A percentile compares a stretch with the other conserved stretches of the same genome.
phyloP scores from a whole-genome alignment of 306 rosid genomes.

The Chamaecrista fasciculata region DNA sequence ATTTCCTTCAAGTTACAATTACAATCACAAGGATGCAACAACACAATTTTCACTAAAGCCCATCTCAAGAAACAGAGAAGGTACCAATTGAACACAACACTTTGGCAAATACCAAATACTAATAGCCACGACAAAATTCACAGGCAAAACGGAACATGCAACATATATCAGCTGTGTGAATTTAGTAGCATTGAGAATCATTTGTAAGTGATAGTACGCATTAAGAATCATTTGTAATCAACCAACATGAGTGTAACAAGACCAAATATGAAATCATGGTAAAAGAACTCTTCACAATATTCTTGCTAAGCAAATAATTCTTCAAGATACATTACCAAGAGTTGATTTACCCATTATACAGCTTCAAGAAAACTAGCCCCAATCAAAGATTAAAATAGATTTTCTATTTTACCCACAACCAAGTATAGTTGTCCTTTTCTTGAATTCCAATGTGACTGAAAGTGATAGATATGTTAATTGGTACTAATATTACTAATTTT shows the following conservation, averaged over 20 bases:
- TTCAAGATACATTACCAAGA: neutral
- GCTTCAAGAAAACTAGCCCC: neutral
- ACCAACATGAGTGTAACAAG: neutral
- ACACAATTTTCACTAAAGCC: no score
- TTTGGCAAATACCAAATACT: no score
- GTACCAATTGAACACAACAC: no score
- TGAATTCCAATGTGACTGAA: neutral
- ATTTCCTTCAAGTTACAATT: no score
- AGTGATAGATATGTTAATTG: neutral
- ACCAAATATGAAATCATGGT: neutral
- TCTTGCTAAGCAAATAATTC: neutral
- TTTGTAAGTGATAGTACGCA: constrained; percentile 4
- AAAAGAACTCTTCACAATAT: neutral
- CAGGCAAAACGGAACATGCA: no score
- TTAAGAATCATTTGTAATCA: neutral
- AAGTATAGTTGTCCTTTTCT: neutral
- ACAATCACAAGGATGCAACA: no score
- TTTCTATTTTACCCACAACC: neutral
- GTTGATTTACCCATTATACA: neutral
- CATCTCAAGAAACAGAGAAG: no score
- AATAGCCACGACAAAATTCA: no score
- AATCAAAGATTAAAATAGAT: neutral
- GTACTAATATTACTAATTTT: neutral
- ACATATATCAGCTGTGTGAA: no score
- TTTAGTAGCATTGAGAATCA: no score